Percentiles rank a stretch among this genome's conserved stretches.
Conservation (phyloP, 495 filamentous ascomycete genomes). For the Thermothielavioides terrestris region DNA sequence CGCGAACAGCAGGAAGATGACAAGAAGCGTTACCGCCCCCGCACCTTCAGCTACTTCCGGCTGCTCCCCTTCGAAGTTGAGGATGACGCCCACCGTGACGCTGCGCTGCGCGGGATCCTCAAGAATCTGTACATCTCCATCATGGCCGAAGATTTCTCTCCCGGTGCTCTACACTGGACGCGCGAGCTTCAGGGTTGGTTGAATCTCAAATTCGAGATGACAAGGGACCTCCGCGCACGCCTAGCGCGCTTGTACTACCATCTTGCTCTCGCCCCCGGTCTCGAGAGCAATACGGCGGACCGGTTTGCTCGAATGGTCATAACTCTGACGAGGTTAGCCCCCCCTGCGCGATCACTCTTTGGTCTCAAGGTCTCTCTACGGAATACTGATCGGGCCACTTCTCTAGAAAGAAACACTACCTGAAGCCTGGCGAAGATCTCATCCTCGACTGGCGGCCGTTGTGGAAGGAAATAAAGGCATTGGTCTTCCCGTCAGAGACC, state of each 20-base stretch:
- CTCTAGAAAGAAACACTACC: slow-evolving; percentile 83
- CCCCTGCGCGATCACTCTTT: neutral
- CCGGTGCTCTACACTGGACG: slow-evolving; percentile 94
- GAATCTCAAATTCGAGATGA: slow-evolving; percentile 91
- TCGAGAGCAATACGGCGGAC: slow-evolving; percentile 74
- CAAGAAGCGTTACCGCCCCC: slow-evolving; percentile 64
- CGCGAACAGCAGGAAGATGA: slow-evolving; percentile 28
- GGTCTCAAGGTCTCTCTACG: too few species aligned
- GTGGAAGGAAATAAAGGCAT: slow-evolving; percentile 80
- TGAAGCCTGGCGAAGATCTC: slow-evolving; percentile 83
- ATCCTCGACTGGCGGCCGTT: slow-evolving; percentile 84
- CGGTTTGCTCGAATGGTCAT: slow-evolving; percentile 96
- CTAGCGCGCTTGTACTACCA: slow-evolving; percentile 91
- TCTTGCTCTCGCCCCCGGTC: slow-evolving; percentile 79
- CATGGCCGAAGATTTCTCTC: slow-evolving; percentile 85
- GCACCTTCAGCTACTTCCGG: slow-evolving; percentile 85
- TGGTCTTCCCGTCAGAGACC: slow-evolving; percentile 77
- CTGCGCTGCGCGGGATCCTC: slow-evolving; percentile 72
- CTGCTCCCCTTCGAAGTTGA: slow-evolving; percentile 84
- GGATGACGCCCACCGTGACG: slow-evolving; percentile 60
- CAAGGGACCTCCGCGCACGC: slow-evolving; percentile 67
- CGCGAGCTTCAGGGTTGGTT: slow-evolving; percentile 93
- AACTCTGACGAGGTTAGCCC: slow-evolving; percentile 72
- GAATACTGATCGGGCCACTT: slow-evolving; percentile 15
- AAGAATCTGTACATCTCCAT: slow-evolving; percentile 87